A percentile compares a stretch with the other conserved stretches of the same genome.
These are phyloP conservation scores for Fraxinus velutina DNA, from an alignment of 305 asterid genomes.

Conservation along the genomic window DNA sequence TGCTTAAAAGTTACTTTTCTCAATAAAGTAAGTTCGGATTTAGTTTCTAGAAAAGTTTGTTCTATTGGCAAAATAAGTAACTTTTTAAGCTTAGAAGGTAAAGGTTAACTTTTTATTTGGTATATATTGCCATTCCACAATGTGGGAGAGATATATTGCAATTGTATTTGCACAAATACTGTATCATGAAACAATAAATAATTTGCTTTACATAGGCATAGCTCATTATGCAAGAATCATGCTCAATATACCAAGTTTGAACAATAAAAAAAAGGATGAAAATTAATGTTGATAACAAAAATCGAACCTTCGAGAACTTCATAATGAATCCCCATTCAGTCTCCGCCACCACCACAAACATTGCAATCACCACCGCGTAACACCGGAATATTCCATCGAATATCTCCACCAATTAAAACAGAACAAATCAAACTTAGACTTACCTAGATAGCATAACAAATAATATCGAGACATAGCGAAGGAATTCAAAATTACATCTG, in stretches of 20 bases:
- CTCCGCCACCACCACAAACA: slow-evolving; percentile 75
- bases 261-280: background rate
- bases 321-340: slow-evolving; percentile 76
- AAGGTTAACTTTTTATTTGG: background rate
- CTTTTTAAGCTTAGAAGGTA: background rate
- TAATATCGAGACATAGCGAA: background rate
- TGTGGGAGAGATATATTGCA: background rate
- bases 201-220: background rate
- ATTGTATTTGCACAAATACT: background rate
- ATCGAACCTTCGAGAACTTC: slow-evolving; percentile 67
- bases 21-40: background rate
- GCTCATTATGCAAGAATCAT: background rate
- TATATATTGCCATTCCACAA: background rate
- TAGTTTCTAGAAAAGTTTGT: background rate
- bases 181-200: background rate
- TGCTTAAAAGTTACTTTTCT: background rate
- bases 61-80: background rate
- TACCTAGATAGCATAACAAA: background rate
- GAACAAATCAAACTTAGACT: background rate
- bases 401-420: slow-evolving; percentile 40
- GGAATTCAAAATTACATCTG: slow-evolving; percentile 48
- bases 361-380: slow-evolving; percentile 69
- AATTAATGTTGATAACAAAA: background rate
- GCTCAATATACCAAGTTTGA: background rate
- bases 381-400: slow-evolving; percentile 96